Evolutionary conservation across 2,329 filamentous ascomycete genomes (phyloP).

Genomic region (Phaeosphaeriaceae sp.): DNA sequence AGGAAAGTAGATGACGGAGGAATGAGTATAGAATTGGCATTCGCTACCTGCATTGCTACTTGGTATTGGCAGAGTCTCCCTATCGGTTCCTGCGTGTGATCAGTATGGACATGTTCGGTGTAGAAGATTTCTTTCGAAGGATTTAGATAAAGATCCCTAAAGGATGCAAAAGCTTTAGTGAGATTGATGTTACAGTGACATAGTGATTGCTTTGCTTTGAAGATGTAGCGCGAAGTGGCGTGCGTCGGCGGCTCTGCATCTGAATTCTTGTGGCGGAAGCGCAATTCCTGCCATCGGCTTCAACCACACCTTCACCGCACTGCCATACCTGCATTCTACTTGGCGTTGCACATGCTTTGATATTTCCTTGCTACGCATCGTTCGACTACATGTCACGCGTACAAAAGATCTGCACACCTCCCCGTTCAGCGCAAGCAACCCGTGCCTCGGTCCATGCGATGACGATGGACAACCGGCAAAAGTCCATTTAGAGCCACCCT

Average conservation of each 20-base stretch:
- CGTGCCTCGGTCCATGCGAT: constrained; percentile 5
- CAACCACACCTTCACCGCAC: background rate
- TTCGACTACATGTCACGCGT: background rate
- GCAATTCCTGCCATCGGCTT: background rate
- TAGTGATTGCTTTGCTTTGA: background rate
- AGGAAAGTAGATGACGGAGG: background rate
- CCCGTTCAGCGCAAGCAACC: background rate
- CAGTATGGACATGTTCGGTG: background rate
- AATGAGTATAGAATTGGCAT: background rate
- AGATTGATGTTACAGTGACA: background rate
- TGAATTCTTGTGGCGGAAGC: background rate
- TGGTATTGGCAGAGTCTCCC: background rate
- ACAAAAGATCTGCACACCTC: background rate
- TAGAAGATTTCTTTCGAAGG: too few relatives aligned
- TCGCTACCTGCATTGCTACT: background rate
- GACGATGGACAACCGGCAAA: constrained; percentile 5
- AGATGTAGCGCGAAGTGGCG: background rate
- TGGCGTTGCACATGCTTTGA: background rate
- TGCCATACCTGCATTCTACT: background rate
- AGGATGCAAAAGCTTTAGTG: background rate
- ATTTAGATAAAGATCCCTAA: too few relatives aligned
- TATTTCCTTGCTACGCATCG: background rate
- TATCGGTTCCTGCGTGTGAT: background rate
- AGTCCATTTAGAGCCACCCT: background rate
- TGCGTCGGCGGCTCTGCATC: background rate